phyloP scores from a whole-genome alignment of 163 green algal species.

The Scenedesmus sp. region DNA sequence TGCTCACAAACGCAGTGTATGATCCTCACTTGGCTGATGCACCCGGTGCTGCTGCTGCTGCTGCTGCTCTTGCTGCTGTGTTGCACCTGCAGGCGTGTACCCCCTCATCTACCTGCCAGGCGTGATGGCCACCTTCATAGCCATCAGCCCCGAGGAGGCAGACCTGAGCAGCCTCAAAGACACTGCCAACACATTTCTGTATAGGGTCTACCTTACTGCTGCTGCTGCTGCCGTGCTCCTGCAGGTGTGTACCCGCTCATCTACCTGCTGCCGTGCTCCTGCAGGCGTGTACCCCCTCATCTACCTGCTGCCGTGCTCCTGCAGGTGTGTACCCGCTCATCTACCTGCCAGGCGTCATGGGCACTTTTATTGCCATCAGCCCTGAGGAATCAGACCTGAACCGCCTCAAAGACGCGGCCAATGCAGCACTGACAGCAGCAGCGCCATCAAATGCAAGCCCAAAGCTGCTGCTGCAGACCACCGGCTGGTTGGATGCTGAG shows the following conservation, averaged over 20 bases:
- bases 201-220: background rate
- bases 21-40: no score
- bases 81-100: conserved; percentile 18
- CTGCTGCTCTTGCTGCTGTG: background rate
- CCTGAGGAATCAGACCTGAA: background rate
- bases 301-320: no score
- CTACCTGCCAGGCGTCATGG: conserved; percentile 26
- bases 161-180: background rate
- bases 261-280: no score
- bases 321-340: conserved; percentile 35
- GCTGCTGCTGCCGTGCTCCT: background rate
- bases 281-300: conserved; percentile 29
- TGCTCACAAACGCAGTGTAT: no score
- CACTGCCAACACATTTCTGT: no score
- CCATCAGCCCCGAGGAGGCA: background rate
- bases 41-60: background rate
- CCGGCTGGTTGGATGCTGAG: background rate
- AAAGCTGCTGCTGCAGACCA: background rate
- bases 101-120: conserved; percentile 25
- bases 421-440: background rate
- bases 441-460: background rate
- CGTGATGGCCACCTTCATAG: conserved; percentile 26
- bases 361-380: conserved; percentile 29
- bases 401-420: background rate
- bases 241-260: conserved; percentile 28